Evolutionary conservation across 345 rosid species (phyloP), one percentile per base, ranked within the genome.

Genomic region (Toxicodendron radicans): DNA sequence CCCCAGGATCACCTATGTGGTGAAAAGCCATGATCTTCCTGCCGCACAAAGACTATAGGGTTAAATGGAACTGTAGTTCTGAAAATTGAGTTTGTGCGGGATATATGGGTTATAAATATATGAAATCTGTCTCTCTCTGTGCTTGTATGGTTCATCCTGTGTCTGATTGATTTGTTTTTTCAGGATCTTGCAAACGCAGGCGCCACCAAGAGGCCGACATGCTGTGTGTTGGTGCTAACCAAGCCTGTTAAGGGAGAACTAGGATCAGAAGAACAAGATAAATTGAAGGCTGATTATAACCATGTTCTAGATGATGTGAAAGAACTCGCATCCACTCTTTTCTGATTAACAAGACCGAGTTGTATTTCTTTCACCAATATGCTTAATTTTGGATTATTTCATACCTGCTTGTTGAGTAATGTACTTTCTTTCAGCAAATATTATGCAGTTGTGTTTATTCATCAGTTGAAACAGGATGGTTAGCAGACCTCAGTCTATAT

Each of bases 181-280:
- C 86, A 95, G 99, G 99, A 95, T 78, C 96, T 95, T 80, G 98
- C 97, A 0, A 90, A 87, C 68, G 99, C 99, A 0, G 97, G 98
- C 3, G 87, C 89, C 16, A 93, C 99, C 32, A 95, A 93, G 84
- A 80, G 99, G 73, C 99, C 99, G 3, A 95, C 98, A 14, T 95
- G 99, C 71, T 95, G 99, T 62, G 93, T 95, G 24, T 89, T 92
- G 79, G 97, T 95, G 33, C 76, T 84, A 81, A 86, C 91, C 32
- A 91, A 92, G 81, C 97, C 99, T 0, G 71, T 79, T 0, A 95
- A 95, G 84, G 99, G 96, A 8, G 98, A 93, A 70, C n/a, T 91
- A 49, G 70, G 72, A 38, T 82, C 30, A 8, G 98, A 91, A 49
- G 97, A 91, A 59, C 86, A 90, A 72, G 79, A 89, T 33, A 91